These are phyloP conservation scores for Mycena citricolor DNA, from an alignment of 1,284 basidiomycete genomes.

Conservation along the genomic window DNA sequence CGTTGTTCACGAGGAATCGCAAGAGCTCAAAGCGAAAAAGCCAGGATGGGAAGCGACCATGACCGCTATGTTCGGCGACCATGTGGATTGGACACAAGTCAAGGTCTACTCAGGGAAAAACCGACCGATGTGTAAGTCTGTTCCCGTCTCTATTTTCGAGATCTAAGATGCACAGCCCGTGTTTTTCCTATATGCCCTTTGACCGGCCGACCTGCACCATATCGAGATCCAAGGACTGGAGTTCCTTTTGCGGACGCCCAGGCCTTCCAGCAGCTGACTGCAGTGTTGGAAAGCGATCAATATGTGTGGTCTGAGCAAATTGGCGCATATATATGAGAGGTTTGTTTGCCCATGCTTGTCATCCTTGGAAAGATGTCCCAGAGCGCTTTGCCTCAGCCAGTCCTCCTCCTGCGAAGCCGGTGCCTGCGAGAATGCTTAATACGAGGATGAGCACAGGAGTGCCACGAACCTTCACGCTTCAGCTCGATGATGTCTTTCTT, in stretches of 20 bases:
- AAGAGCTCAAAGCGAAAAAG: constrained; percentile 27
- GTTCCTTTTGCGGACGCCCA: constrained; percentile 71
- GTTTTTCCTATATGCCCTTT: constrained; percentile 62
- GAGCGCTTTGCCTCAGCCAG: constrained; percentile 77
- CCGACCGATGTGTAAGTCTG: constrained; percentile 55
- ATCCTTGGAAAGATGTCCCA: constrained; percentile 80
- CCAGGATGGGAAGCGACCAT: constrained; percentile 72
- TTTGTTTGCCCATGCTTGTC: constrained; percentile 12
- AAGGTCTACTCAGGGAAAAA: constrained; percentile 60
- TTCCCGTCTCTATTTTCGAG: constrained; percentile 2
- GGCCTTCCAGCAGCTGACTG: constrained; percentile 64
- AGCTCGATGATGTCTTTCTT: constrained; percentile 75
- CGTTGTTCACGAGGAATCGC: constrained; percentile 51
- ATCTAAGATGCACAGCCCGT: constrained; percentile 44
- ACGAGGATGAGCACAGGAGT: neutral
- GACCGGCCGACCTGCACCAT: constrained; percentile 63
- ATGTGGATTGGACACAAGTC: constrained; percentile 68
- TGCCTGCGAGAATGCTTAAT: constrained; percentile 48
- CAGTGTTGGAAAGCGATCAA: constrained; percentile 54
- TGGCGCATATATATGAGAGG: constrained; percentile 49
- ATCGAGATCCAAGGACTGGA: constrained; percentile 74
- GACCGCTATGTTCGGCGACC: constrained; percentile 74
- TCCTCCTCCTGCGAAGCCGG: constrained; percentile 89
- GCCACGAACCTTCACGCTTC: constrained; percentile 71
- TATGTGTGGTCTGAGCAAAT: constrained; percentile 62